These are phyloP conservation scores for Claviceps sp. DNA, from an alignment of 2,329 filamentous ascomycete species.

Conservation along the genomic window DNA sequence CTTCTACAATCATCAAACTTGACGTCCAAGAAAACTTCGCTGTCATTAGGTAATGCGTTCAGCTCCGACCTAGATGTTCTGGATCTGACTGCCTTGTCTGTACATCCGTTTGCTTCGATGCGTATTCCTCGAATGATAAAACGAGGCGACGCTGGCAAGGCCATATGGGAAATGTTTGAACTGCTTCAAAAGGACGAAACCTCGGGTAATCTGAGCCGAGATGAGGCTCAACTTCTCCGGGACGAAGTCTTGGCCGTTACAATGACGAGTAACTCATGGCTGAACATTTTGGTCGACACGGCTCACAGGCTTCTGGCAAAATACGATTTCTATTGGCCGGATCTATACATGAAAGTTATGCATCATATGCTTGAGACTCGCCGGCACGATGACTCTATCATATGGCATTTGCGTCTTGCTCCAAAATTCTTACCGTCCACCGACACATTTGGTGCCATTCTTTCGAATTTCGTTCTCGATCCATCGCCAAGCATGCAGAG, in stretches of 20 bases:
- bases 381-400: constrained; percentile 24
- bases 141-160: constrained; percentile 11
- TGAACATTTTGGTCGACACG: constrained; percentile 14
- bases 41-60: background rate
- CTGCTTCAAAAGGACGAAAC: constrained; percentile 10
- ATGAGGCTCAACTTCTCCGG: constrained; percentile 14
- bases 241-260: constrained; percentile 18
- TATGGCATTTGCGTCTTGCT: constrained; percentile 35
- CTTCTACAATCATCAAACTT: background rate
- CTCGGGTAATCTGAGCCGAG: constrained; percentile 10
- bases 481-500: constrained; percentile 22
- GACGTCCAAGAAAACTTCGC: background rate
- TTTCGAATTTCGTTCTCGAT: constrained; percentile 30
- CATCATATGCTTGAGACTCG: constrained; percentile 27
- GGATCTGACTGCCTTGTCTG: constrained; percentile 2
- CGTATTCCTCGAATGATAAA: constrained; percentile 9
- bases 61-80: background rate
- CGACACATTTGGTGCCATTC: constrained; percentile 27
- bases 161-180: constrained; percentile 16
- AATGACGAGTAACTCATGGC: constrained; percentile 13
- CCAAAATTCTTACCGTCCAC: constrained; percentile 28
- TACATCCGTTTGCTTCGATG: constrained; percentile 11
- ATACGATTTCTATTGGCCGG: constrained; percentile 32
- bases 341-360: constrained; percentile 35
- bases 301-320: constrained; percentile 22